Evolutionary conservation across 2,329 filamentous ascomycete species (phyloP).

Genomic region (Xylariomycetidae sp.): DNA sequence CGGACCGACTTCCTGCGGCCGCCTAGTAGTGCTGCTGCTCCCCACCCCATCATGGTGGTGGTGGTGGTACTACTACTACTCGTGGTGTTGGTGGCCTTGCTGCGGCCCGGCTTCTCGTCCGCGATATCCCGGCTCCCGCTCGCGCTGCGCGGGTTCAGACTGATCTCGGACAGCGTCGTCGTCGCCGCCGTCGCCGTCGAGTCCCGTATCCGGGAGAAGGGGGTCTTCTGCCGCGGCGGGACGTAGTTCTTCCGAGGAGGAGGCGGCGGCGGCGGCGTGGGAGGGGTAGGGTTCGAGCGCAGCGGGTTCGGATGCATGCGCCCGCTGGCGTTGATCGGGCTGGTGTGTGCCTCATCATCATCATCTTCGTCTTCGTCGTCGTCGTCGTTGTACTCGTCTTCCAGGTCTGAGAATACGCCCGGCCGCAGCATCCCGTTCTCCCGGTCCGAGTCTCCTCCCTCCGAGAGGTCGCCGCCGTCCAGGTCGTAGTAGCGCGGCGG

Average conservation of each 20-base stretch:
- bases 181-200: conserved; percentile 6
- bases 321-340: conserved; percentile 14
- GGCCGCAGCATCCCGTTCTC: conserved; percentile 21
- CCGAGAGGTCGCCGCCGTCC: conserved; percentile 12
- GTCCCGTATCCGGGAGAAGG: conserved; percentile 20
- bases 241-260: conserved; percentile 6
- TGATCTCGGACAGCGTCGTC: conserved; percentile 40
- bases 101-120: conserved; percentile 31
- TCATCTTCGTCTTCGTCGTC: conserved; percentile 37
- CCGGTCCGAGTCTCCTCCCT: conserved; percentile 15
- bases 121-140: conserved; percentile 42
- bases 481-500: conserved; percentile 36
- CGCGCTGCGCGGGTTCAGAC: conserved; percentile 37
- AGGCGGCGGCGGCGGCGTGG: conserved; percentile 12
- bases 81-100: too few relatives aligned
- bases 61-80: too few relatives aligned
- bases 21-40: too few relatives aligned
- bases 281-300: conserved; percentile 42
- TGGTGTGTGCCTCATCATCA: conserved; percentile 26
- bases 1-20: conserved; percentile 7
- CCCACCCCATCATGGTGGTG: too few relatives aligned
- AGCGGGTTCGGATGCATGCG: conserved; percentile 48
- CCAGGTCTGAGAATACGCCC: conserved; percentile 1
- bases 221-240: conserved; percentile 22
- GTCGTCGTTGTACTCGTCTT: conserved; percentile 29